phyloP scores from a whole-genome alignment of 495 filamentous ascomycete genomes.

The Staphylotrichum longicolle region DNA sequence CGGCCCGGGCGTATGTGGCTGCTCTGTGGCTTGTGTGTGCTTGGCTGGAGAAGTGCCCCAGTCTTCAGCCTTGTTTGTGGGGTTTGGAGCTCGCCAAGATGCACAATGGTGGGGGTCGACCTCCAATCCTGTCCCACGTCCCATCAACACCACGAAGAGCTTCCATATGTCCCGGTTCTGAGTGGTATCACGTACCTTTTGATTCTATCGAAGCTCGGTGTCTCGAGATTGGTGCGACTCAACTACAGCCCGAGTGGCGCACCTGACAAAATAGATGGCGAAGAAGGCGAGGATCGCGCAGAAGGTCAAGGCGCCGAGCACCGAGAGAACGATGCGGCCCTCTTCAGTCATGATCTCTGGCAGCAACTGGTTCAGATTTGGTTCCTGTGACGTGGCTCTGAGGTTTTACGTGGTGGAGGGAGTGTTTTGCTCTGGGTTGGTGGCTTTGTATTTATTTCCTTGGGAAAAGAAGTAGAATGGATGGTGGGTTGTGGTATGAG shows the following conservation, averaged over 20 bases:
- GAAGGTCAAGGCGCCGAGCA: constrained; percentile 19
- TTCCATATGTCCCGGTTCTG: too few species aligned
- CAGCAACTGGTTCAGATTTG: background rate
- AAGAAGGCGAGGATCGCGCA: constrained; percentile 11
- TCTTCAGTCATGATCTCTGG: constrained; percentile 8
- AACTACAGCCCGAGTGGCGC: background rate
- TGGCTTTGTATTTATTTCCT: background rate
- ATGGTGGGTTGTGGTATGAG: background rate
- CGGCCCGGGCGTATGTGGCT: constrained; percentile 16
- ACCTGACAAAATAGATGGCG: constrained; percentile 16
- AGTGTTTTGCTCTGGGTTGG: background rate
- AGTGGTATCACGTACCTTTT: background rate
- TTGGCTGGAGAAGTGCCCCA: too few species aligned
- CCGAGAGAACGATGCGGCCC: constrained; percentile 17
- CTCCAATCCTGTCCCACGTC: too few species aligned
- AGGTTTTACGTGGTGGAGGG: too few species aligned
- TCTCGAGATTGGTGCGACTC: background rate
- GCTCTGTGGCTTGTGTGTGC: constrained; percentile 2
- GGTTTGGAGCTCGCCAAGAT: constrained; percentile 8
- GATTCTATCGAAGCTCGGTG: background rate
- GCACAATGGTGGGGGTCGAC: background rate
- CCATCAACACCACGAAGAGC: too few species aligned
- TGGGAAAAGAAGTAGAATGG: too few species aligned
- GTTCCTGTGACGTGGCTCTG: background rate
- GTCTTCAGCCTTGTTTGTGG: constrained; percentile 22